A percentile compares a stretch with the other conserved stretches of the same genome.
These are phyloP conservation scores for Phialophora verrucosa DNA, from an alignment of 2,329 filamentous ascomycete species.

Conservation along the genomic window DNA sequence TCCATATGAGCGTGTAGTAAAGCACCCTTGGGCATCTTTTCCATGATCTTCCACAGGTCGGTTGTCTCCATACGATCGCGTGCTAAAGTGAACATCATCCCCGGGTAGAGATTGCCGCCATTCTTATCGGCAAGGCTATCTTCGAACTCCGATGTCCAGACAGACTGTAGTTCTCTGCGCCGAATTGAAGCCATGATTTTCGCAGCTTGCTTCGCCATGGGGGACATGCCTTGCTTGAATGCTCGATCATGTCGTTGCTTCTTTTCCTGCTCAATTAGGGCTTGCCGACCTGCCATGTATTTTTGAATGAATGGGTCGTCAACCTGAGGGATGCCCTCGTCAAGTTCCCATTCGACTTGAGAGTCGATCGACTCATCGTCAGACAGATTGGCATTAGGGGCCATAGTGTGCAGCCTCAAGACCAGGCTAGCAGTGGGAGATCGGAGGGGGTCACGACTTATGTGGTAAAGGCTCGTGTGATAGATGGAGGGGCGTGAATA, in stretches of 20 bases:
- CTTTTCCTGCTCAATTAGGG: slow-evolving; percentile 79
- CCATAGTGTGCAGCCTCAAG: slow-evolving; percentile 16
- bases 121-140: slow-evolving; percentile 68
- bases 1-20: slow-evolving; percentile 87
- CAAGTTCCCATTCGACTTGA: slow-evolving; percentile 44
- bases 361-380: slow-evolving; percentile 36
- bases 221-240: slow-evolving; percentile 76
- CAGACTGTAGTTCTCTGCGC: slow-evolving; percentile 72
- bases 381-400: slow-evolving; percentile 21
- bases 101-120: slow-evolving; percentile 73
- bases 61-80: slow-evolving; percentile 86
- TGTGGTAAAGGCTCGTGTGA: slow-evolving; percentile 7
- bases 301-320: slow-evolving; percentile 80
- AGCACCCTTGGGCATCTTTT: slow-evolving; percentile 85
- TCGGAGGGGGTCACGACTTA: neutral
- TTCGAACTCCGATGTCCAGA: slow-evolving; percentile 78
- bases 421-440: neutral
- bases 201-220: slow-evolving; percentile 77
- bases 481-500: neutral
- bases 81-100: slow-evolving; percentile 91
- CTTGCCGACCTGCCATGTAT: slow-evolving; percentile 76
- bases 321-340: slow-evolving; percentile 53
- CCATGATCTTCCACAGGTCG: slow-evolving; percentile 82
- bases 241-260: slow-evolving; percentile 77
- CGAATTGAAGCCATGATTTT: slow-evolving; percentile 81